Percentiles rank a stretch among this genome's conserved stretches.
Evolutionary conservation across 2,329 filamentous ascomycete species (phyloP).

Genomic region (Thielaviopsis cerberus): DNA sequence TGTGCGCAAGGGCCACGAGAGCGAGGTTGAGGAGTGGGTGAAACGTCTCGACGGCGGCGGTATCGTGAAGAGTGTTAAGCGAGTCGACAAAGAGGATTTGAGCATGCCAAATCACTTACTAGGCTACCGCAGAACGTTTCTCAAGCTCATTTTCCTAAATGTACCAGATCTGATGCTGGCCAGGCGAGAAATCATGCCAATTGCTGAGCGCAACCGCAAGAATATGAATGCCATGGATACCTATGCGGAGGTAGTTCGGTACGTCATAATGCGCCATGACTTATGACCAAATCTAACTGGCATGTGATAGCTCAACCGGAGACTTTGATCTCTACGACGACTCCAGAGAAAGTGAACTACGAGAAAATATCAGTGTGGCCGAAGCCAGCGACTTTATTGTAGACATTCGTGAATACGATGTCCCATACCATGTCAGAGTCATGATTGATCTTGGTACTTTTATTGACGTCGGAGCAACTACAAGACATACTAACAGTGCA

Average conservation of each 20-base stretch:
- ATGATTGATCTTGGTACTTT: slow-evolving; percentile 70
- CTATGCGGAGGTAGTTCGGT: slow-evolving; percentile 90
- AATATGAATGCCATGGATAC: slow-evolving; percentile 94
- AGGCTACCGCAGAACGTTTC: slow-evolving; percentile 72
- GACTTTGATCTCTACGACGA: slow-evolving; percentile 94
- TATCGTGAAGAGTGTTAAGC: slow-evolving; percentile 57
- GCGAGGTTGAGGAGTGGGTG: slow-evolving; percentile 91
- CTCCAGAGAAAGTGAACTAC: slow-evolving; percentile 59
- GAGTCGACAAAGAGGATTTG: slow-evolving; percentile 81
- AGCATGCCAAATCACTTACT: slow-evolving; percentile 89
- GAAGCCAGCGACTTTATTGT: slow-evolving; percentile 95
- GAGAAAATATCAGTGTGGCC: slow-evolving; percentile 53
- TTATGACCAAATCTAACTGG: background rate
- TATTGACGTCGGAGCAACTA: background rate
- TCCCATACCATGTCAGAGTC: slow-evolving; percentile 96
- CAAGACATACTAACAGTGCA: slow-evolving; percentile 14
- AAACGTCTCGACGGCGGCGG: slow-evolving; percentile 61
- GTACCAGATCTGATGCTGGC: slow-evolving; percentile 74
- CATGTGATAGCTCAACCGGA: slow-evolving; percentile 43
- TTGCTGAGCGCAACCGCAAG: slow-evolving; percentile 93
- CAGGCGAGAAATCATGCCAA: slow-evolving; percentile 63
- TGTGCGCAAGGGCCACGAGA: slow-evolving; percentile 69
- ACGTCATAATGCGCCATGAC: slow-evolving; percentile 19
- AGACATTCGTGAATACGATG: slow-evolving; percentile 97
- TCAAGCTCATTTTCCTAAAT: slow-evolving; percentile 75